Conservation (phyloP, 805 yeast genomes). For the Naumovozyma dairenensis region DNA sequence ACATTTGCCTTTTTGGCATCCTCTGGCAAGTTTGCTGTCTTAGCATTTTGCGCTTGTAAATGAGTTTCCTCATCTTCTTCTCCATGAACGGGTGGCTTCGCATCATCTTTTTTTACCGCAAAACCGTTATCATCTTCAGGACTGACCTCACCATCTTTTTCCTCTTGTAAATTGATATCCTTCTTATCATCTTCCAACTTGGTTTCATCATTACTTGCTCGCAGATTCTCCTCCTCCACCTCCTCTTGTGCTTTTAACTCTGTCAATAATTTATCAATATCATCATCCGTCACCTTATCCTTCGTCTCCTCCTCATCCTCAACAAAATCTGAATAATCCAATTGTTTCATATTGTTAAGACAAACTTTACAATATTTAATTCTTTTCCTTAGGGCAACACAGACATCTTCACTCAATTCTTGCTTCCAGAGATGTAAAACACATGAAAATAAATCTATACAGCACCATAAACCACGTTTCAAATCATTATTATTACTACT, state of each 20-base stretch:
- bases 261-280: neutral
- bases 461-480: conserved; percentile 26
- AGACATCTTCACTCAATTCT: conserved; percentile 4
- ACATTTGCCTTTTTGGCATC: neutral
- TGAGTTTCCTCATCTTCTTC: conserved; percentile 3
- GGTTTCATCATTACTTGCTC: neutral
- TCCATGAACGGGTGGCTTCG: neutral
- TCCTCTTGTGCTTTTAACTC: neutral
- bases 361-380: conserved; percentile 24
- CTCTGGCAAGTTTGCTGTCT: neutral
- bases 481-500: conserved; percentile 31
- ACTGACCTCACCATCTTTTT: conserved; percentile 1
- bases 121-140: conserved; percentile 6
- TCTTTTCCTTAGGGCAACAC: conserved; percentile 12
- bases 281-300: neutral
- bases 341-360: conserved; percentile 17
- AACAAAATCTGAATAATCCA: conserved; percentile 4
- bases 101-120: conserved; percentile 1
- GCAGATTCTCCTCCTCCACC: no score
- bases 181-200: conserved; percentile 1
- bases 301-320: conserved; percentile 3
- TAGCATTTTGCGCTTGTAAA: neutral
- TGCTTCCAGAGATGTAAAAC: conserved; percentile 19
- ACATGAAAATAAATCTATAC: conserved; percentile 19
- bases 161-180: conserved; percentile 1